Evolutionary conservation across 192 early-diverging fungal species (phyloP), one percentile per base, ranked within the genome.

Genomic region (Coemansia sp.): DNA sequence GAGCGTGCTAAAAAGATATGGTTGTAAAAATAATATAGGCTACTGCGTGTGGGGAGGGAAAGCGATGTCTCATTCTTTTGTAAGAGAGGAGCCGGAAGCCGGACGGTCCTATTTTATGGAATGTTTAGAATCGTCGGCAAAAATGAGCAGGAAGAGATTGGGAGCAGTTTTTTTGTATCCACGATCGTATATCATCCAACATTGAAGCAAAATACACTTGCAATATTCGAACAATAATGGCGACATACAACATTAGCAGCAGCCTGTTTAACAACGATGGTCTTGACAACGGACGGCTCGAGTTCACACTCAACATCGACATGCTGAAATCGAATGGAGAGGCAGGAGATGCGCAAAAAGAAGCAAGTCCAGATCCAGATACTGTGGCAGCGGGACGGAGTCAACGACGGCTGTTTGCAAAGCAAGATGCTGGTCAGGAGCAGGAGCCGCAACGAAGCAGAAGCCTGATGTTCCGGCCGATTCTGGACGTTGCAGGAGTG

Each of bases 391-490:
- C 14, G n/a, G 36, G 3, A 28, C 22, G n/a, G 5, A 27, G 38
- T 2, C 38, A n/a, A 53, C 50, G 28, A 15, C 34, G 37, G n/a
- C 33, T 37, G 33, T 64, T 50, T 42, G 62, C 62, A 33, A 11
- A 31, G 29, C 23, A 19, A 3, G 31, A 31, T 8, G n/a, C 59
- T 17, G 30, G 14, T 6, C 52, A 54, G 25, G 47, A 22, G 52
- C 52, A 19, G 52, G 29, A 54, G 23, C 75, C 75, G 13, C 64
- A 55, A 34, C 75, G 75, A 1, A 45, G 42, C 1, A 50, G 75
- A n/a, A 79, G 75, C 27, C 70, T 79, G 7, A 79, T 79, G 75
- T 79, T 79, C 52, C 64, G 70, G 31, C 75, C 69, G 0, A 36
- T 72, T 29, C 34, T 79, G 41, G 66, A 79, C 36, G 75, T 72